A percentile compares a stretch with the other conserved stretches of the same genome.
Conservation (phyloP, 208 protist species). For the Leishmania mexicana region DNA sequence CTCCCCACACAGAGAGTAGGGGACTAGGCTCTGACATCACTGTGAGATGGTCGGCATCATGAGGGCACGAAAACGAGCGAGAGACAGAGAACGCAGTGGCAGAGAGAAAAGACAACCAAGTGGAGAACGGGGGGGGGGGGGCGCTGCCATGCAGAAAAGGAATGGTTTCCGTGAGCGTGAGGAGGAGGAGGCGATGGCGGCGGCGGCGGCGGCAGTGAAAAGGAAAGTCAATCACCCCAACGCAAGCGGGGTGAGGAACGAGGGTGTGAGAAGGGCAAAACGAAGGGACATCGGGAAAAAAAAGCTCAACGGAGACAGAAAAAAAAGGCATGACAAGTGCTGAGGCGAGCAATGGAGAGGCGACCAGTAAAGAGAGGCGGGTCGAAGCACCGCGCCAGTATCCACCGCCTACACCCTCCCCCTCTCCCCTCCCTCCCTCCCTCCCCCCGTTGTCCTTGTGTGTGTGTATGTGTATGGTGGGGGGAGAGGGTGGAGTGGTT, state of each 20-base stretch:
- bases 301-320: background rate
- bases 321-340: background rate
- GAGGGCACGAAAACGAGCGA: background rate
- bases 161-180: background rate
- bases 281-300: background rate
- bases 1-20: too few relatives aligned
- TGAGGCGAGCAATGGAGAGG: background rate
- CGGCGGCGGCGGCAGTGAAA: background rate
- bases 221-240: background rate
- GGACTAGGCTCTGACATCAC: background rate
- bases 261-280: background rate
- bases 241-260: too few relatives aligned
- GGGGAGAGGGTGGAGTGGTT: too few relatives aligned
- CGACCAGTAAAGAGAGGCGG: too few relatives aligned
- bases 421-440: too few relatives aligned
- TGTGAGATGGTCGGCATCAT: background rate
- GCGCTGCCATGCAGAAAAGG: background rate
- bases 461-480: too few relatives aligned
- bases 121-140: background rate
- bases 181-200: background rate
- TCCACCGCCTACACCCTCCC: too few relatives aligned
- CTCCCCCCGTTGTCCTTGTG: too few relatives aligned
- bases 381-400: too few relatives aligned
- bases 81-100: background rate
- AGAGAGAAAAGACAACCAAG: background rate